These are phyloP conservation scores for Aphanomyces stellatus DNA, from an alignment of 352 stramenopile genomes.

Conservation along the genomic window DNA sequence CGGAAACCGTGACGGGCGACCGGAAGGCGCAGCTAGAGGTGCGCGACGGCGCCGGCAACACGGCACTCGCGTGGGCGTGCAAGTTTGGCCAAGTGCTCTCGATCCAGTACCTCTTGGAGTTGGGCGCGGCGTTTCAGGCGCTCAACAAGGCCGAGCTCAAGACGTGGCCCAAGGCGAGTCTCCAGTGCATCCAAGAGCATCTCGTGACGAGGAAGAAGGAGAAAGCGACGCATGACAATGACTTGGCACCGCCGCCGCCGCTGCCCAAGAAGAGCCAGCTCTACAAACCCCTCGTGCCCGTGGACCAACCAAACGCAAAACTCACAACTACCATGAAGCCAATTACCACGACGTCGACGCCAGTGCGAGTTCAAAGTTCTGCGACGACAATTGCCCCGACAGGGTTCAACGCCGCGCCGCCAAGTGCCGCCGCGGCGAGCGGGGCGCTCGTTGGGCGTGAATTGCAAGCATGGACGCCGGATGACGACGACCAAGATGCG, in stretches of 20 bases:
- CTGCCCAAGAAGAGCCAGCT: not conserved
- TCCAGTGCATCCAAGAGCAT: conserved; percentile 6
- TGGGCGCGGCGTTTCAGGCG: conserved; percentile 10
- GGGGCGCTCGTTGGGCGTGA: not conserved
- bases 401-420: conserved; percentile 17
- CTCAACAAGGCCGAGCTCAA: conserved; percentile 18
- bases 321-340: not conserved
- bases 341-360: not conserved
- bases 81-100: conserved; percentile 16
- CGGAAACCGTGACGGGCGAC: not conserved
- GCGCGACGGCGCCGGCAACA: not conserved
- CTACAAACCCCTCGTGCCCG: conserved; percentile 14
- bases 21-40: conserved; percentile 1
- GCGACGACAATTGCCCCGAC: not conserved
- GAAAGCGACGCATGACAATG: not conserved
- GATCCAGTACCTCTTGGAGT: conserved; percentile 1
- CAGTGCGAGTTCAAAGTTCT: not conserved
- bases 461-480: conserved; percentile 5
- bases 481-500: not conserved
- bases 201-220: not conserved
- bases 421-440: conserved; percentile 6
- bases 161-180: conserved; percentile 19
- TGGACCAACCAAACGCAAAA: not conserved
- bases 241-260: not conserved
- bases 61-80: conserved; percentile 15